These are phyloP conservation scores for Astrocystis sublimbata DNA, from an alignment of 495 filamentous ascomycete species.

Conservation along the genomic window DNA sequence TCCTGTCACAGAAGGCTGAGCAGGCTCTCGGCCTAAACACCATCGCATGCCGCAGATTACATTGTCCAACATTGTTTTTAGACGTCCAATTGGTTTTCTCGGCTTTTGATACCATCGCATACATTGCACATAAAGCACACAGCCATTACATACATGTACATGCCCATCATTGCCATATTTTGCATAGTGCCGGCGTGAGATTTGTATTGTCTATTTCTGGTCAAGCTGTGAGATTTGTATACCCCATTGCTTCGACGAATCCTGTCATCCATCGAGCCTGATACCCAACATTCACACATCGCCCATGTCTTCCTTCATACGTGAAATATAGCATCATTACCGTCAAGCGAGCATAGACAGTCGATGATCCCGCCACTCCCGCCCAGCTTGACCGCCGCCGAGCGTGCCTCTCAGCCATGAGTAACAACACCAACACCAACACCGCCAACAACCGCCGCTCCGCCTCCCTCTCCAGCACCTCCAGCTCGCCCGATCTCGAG, in stretches of 20 bases:
- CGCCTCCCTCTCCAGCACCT: conserved; percentile 18
- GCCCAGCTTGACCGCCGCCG: not conserved
- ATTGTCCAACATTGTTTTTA: not conserved
- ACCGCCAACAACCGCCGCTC: conserved; percentile 24
- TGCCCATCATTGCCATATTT: not conserved
- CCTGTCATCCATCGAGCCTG: not conserved
- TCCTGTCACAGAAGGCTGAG: conserved; percentile 2
- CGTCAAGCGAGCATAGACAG: not conserved
- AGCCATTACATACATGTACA: not conserved
- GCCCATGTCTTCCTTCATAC: not conserved
- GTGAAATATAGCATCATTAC: not conserved
- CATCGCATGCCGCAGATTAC: not conserved
- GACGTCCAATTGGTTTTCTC: too few species aligned
- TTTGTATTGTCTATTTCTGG: too few species aligned
- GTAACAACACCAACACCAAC: too few species aligned
- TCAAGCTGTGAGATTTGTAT: too few species aligned
- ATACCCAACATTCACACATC: not conserved
- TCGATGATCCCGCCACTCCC: conserved; percentile 1
- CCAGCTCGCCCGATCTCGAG: conserved; percentile 30
- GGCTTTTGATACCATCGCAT: not conserved
- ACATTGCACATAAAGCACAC: too few species aligned
- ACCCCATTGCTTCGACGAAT: not conserved
- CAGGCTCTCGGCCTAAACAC: not conserved
- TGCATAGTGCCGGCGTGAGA: too few species aligned
- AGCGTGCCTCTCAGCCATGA: conserved; percentile 23